phyloP scores from a whole-genome alignment of 805 yeast species.

The Pichia pseudocactophila region DNA sequence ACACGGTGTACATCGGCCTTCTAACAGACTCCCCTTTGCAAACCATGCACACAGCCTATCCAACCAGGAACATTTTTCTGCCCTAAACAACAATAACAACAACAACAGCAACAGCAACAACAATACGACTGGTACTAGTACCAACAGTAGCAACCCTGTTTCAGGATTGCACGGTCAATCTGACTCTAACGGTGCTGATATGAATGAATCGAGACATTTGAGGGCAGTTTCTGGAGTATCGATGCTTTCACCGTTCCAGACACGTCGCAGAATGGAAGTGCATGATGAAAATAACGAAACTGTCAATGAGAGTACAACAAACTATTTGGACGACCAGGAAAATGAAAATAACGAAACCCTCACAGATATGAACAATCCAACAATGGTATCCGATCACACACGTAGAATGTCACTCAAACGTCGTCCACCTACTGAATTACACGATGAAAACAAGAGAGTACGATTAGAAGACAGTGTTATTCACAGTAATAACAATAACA shows the following conservation, averaged over 20 bases:
- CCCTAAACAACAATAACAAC: too few species aligned
- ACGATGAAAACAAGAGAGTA: conserved; percentile 32
- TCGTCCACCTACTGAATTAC: conserved; percentile 43
- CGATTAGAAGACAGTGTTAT: conserved; percentile 21
- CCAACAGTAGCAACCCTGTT: too few species aligned
- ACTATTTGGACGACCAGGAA: background rate
- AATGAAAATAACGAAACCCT: background rate
- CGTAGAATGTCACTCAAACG: conserved; percentile 35
- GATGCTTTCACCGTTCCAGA: conserved; percentile 18
- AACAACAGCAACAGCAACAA: too few species aligned
- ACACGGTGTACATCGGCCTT: too few species aligned
- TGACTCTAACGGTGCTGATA: background rate
- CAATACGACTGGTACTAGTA: too few species aligned
- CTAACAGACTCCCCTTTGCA: background rate
- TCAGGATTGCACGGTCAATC: background rate
- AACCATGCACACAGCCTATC: background rate
- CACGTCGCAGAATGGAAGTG: background rate
- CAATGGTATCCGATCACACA: conserved; percentile 4
- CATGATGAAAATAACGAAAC: conserved; percentile 5
- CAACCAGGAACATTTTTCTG: background rate
- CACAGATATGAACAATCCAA: background rate
- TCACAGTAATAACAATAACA: background rate
- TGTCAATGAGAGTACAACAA: background rate
- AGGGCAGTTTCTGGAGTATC: conserved; percentile 32
- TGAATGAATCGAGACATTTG: conserved; percentile 34